Evolutionary conservation across 768 basidiomycete species (phyloP), one percentile per base, ranked within the genome.

Genomic region (Strobilomyces confusus): DNA sequence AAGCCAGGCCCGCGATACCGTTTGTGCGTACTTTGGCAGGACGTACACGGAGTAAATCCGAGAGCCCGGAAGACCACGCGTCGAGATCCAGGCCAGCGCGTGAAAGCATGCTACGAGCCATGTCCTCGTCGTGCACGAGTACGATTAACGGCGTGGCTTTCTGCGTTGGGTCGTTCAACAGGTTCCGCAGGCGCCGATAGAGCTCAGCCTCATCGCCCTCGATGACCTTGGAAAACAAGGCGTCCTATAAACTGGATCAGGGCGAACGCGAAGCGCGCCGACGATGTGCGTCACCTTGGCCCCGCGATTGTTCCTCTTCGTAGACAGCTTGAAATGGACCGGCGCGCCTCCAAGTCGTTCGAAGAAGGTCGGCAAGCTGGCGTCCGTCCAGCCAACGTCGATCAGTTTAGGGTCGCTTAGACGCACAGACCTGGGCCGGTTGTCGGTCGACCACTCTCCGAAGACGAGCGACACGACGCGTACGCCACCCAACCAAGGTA

Each of bases 311-410:
- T 15, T 55, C 51, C 45, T 34, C 34, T 40, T 42, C 3, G 20
- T 5, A n/a, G 58, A 36, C n/a, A 69, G 1, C 14, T 54, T 43
- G 32, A 71, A 2, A 29, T 69, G 68, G 34, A 62, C 50, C 1
- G 60, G 54, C 20, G 56, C 19, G 15, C 55, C 58, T 5, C 49
- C 48, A 30, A 53, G 49, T 12, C 45, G 46, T 12, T 58, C 55
- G 3, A 69, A 60, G 38, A 71, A 67, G 32, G 52, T 43, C 0
- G 72, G 68, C 11, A 68, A 54, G 7, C 49, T 37, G 49, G 61
- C 73, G 34, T 78, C 75, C 6, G 80, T 76, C 65, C 74, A 69
- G 14, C 75, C 75, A 17, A 71, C 61, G 38, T 76, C 73, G 22
- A 77, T 54, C 2, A 76, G 45, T 5, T 29, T 53, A 2, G 77